Base-by-base conservation (phyloP, 140 eudicot genomes). In the Cichorium intybus region DNA sequence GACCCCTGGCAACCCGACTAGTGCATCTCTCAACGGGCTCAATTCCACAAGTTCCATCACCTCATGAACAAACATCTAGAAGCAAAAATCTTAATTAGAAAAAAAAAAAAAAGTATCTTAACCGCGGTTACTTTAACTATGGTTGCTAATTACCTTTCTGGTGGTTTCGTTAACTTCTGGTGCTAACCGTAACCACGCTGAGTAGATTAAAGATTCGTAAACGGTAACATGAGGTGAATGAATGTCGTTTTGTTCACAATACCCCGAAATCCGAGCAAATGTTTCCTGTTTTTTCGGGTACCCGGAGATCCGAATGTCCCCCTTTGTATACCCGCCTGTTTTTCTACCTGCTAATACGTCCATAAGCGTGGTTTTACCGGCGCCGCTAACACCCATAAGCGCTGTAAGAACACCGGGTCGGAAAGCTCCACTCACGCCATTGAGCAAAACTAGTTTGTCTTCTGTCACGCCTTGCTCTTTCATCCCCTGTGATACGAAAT, bases 291-390 rank as follows among this genome's bases (percentile, higher is more conserved):
- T 80, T 56, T 88, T 88, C 2, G 89, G 87, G 68, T 77, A 88
- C 15, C 96, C 89, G 1, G 89, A 88, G 22, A 88, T 82, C 61
- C 57, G 80, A 5, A 85, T 82, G 34, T 54, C 72, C 21, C 96
- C 96, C 63, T 88, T 90, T 33, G 80, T 82, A 18, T 69, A 77
- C 2, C 96, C 94, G 4, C 90, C 85, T 0, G 94, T 85, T 56
- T 85, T 88, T 21, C 96, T 66, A 39, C 96, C 87, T 0, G 94
- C 96, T 64, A 88, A 68, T 5, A 85, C 96, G 62, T 84, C 96
- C 93, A 84, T 88, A 31, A 88, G 35, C 0, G 93, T 84, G 7
- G 96, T 84, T 58, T 88, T 88, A 2, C 96, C 94, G 34, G 94
- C 90, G 56, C 96, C 94, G 76, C 94, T 88, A 0, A n/a, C n/a